A percentile compares a stretch with the other conserved stretches of the same genome.
Conservation (phyloP, 148 eudicot genomes). For the Chenopodium formosanum region DNA sequence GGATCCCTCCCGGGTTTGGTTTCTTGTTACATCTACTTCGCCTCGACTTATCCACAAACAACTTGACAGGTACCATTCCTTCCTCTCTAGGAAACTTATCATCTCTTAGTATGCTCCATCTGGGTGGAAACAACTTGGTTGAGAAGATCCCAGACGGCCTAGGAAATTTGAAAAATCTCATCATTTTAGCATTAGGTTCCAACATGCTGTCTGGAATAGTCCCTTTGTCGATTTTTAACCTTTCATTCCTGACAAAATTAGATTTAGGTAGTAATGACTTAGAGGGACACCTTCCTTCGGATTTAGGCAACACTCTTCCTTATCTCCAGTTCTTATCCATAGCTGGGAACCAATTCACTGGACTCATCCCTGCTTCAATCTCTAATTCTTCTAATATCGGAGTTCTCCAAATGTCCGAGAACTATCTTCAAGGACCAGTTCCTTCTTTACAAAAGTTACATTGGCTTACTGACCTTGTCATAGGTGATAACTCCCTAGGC, state of each 20-base stretch:
- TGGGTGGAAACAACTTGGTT: neutral
- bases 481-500: conserved; percentile 33
- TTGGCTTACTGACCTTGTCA: neutral
- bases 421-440: conserved; percentile 29
- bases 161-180: conserved; percentile 17
- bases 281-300: conserved; percentile 30
- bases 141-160: conserved; percentile 27
- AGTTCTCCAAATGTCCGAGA: neutral
- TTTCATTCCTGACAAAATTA: conserved; percentile 9
- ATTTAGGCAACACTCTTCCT: conserved; percentile 21
- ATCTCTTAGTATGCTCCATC: neutral
- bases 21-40: conserved; percentile 14
- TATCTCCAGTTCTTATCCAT: conserved; percentile 12
- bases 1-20: conserved; percentile 9
- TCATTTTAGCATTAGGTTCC: neutral
- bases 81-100: conserved; percentile 25
- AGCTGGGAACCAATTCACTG: conserved; percentile 5
- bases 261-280: conserved; percentile 8
- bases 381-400: conserved; percentile 25
- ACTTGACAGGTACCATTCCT: conserved; percentile 14
- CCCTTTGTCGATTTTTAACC: conserved; percentile 30
- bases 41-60: neutral
- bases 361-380: conserved; percentile 22
- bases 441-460: conserved; percentile 17
- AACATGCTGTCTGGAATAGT: conserved; percentile 27